Evolutionary conservation across 768 basidiomycete genomes (phyloP).

Genomic region (Multifurca ochricompacta): DNA sequence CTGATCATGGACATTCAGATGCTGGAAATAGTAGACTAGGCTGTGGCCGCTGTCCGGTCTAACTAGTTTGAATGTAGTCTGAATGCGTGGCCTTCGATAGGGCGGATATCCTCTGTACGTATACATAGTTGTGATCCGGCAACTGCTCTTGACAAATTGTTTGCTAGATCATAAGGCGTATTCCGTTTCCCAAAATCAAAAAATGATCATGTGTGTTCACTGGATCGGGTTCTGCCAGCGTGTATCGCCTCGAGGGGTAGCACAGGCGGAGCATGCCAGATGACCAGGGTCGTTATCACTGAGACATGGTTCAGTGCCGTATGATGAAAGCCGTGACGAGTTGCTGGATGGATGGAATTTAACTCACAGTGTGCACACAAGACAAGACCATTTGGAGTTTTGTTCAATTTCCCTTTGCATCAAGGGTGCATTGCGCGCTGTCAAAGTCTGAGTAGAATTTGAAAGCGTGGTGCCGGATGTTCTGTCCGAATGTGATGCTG

Average conservation of each 20-base stretch:
- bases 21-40: conserved; percentile 28
- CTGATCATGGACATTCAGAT: conserved; percentile 24
- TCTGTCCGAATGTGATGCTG: not conserved
- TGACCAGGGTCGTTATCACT: conserved; percentile 47
- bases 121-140: not conserved
- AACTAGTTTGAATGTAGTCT: not conserved
- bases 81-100: not conserved
- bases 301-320: conserved; percentile 8
- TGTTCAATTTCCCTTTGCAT: not conserved
- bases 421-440: not conserved
- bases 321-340: not conserved
- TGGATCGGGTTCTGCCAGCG: not conserved
- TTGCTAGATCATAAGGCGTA: not conserved
- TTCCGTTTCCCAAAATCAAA: not conserved
- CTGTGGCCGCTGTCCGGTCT: too few relatives aligned
- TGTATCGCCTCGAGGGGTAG: conserved; percentile 41
- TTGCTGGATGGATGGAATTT: not conserved
- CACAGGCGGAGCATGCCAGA: conserved; percentile 57
- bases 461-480: not conserved
- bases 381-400: conserved; percentile 13
- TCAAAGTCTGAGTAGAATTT: not conserved
- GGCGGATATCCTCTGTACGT: not conserved
- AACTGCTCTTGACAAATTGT: not conserved
- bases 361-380: conserved; percentile 4
- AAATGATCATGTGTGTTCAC: conserved; percentile 2